phyloP scores from a whole-genome alignment of 768 basidiomycete genomes.

The Polyporus arcularius region DNA sequence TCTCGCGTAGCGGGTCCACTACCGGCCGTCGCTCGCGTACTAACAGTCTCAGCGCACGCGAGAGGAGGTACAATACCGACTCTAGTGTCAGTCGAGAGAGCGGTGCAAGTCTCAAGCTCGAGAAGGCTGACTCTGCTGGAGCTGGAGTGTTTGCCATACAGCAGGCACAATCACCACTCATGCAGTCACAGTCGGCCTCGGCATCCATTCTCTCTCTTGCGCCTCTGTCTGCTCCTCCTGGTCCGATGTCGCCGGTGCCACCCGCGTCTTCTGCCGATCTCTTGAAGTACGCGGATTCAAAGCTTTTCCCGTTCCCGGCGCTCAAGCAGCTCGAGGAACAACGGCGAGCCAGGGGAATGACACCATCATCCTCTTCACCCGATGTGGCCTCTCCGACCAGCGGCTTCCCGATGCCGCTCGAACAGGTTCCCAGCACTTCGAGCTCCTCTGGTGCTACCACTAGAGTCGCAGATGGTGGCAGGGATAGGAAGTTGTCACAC shows the following conservation, averaged over 20 bases:
- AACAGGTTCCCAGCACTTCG: constrained; percentile 41
- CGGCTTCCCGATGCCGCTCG: constrained; percentile 38
- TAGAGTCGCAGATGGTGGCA: constrained; percentile 46
- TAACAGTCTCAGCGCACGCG: constrained; percentile 70
- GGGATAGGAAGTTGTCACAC: constrained; percentile 66
- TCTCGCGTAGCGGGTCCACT: constrained; percentile 65
- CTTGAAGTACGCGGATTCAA: constrained; percentile 71
- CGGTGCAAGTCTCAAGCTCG: constrained; percentile 66
- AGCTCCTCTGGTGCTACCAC: constrained; percentile 52
- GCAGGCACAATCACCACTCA: constrained; percentile 41
- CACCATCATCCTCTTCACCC: constrained; percentile 49
- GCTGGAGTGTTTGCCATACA: constrained; percentile 33
- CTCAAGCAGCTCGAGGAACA: constrained; percentile 79
- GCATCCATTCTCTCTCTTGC: constrained; percentile 59
- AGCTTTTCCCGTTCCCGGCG: constrained; percentile 90
- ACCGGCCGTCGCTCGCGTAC: constrained; percentile 77
- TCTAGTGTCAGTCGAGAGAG: constrained; percentile 77
- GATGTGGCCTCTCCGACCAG: constrained; percentile 47
- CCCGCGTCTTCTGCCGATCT: constrained; percentile 69
- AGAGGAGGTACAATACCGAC: constrained; percentile 68
- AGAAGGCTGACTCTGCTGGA: constrained; percentile 41
- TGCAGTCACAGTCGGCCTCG: constrained; percentile 71
- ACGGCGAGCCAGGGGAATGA: constrained; percentile 56
- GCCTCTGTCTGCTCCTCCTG: constrained; percentile 49
- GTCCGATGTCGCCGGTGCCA: constrained; percentile 77